Percentiles rank a stretch among this genome's conserved stretches.
Evolutionary conservation across 257 asterid species (phyloP).

Genomic region (Salvia miltiorrhiza): DNA sequence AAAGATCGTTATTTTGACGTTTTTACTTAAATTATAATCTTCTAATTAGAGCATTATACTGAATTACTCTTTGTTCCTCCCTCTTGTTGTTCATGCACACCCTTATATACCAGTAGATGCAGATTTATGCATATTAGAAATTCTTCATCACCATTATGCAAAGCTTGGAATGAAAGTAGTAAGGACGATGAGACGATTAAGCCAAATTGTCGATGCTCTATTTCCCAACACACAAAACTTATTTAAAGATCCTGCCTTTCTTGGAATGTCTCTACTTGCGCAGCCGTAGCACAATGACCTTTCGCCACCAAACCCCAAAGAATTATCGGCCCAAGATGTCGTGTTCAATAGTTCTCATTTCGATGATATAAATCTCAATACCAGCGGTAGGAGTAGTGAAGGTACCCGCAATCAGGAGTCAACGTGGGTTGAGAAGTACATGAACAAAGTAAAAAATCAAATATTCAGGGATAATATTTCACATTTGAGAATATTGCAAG

Average conservation of each 20-base stretch:
- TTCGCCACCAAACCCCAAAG: conserved; percentile 34
- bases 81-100: neutral
- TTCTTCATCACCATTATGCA: conserved; percentile 10
- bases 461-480: conserved; percentile 63
- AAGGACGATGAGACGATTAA: conserved; percentile 43
- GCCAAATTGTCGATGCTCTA: conserved; percentile 27
- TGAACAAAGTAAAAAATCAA: conserved; percentile 45
- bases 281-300: conserved; percentile 53
- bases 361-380: conserved; percentile 28
- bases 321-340: conserved; percentile 34
- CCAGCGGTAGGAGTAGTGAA: neutral
- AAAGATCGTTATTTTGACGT: too few relatives aligned
- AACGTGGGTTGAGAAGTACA: conserved; percentile 59
- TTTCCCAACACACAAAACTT: conserved; percentile 21
- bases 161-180: conserved; percentile 50
- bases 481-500: conserved; percentile 37
- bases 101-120: neutral
- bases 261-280: conserved; percentile 46
- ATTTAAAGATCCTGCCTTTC: conserved; percentile 19
- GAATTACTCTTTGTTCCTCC: neutral
- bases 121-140: neutral
- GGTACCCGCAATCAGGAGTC: conserved; percentile 15
- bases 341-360: conserved; percentile 70
- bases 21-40: too few relatives aligned
- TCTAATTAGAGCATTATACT: too few relatives aligned